Evolutionary conservation across 768 basidiomycete species (phyloP), one percentile per base, ranked within the genome.

Genomic region (Melanogaster broomeanus): DNA sequence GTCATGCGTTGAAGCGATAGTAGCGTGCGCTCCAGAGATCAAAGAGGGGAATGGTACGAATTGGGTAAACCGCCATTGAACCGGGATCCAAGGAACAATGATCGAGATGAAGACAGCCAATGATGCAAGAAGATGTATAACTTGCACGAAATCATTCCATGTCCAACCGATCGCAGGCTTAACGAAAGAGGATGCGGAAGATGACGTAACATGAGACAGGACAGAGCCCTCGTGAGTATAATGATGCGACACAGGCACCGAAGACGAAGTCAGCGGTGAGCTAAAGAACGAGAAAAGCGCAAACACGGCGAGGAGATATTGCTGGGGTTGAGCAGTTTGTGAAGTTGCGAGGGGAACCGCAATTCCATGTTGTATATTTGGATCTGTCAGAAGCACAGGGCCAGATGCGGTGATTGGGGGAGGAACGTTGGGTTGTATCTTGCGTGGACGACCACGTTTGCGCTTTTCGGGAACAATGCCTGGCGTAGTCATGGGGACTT

Each of bases 201-300:
- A 38, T 22, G 61, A 51, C 43, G 69, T 58, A 42, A 72, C 52
- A 45, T 74, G 71, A 10, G 77, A 73, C 25, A 88, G 69, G 13
- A 88, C 83, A 8, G 75, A 69, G 6, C 88, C 88, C 12, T 79
- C 74, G 52, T 87, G 84, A 0, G 76, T 71, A 45, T 85, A 80
- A n/a, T 55, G 58, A 27, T 66, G 65, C 4, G 66, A 45, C 21
- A 64, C 48, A 10, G 65, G 61, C 25, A 65, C 57, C 1, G 75
- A 56, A 10, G 71, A 68, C 1, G 79, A 74, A 0, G 84, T 77
- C 16, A 88, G 66, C 2, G 87, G 84, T 0, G 85, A 87, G 60
- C 88, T 90, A 75, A 91, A 89, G 71, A 93, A 88, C 0, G 88
- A 91, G 72, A 93, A 90, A 48, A 93, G 75, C 0, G 88, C 88